Evolutionary conservation across 208 protist genomes (phyloP).

Genomic region (Herpetomonas muscarum): DNA sequence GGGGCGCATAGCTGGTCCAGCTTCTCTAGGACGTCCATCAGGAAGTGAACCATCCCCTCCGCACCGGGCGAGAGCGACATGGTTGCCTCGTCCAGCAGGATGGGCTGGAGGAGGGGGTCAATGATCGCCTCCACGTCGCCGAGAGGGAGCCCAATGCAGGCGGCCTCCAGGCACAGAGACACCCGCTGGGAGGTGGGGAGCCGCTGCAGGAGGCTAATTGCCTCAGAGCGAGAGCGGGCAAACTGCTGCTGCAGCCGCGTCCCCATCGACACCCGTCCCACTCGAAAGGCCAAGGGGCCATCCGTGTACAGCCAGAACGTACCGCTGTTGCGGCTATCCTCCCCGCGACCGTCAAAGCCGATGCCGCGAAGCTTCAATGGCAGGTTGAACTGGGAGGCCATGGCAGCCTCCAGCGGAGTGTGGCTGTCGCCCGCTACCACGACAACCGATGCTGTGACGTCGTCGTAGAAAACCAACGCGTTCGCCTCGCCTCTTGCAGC

Average conservation of each 20-base stretch:
- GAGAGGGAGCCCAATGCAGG: constrained; percentile 24
- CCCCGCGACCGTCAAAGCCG: constrained; percentile 10
- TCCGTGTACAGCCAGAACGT: constrained; percentile 52
- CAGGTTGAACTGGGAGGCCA: constrained; percentile 45
- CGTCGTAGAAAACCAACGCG: constrained; percentile 37
- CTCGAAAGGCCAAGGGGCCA: constrained; percentile 28
- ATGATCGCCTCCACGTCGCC: constrained; percentile 13
- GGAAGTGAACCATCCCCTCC: constrained; percentile 18
- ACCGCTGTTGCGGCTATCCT: constrained; percentile 4
- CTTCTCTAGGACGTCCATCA: constrained; percentile 22
- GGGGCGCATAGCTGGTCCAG: constrained; percentile 33
- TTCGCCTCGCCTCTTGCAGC: neutral
- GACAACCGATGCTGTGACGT: constrained; percentile 30
- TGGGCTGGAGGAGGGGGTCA: constrained; percentile 23
- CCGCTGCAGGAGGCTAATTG: constrained; percentile 13
- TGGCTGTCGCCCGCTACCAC: constrained; percentile 14
- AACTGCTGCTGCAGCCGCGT: constrained; percentile 34
- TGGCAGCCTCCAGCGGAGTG: constrained; percentile 6
- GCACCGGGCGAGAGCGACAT: constrained; percentile 32
- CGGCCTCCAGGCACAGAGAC: constrained; percentile 27
- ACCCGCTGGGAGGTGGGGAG: constrained; percentile 22
- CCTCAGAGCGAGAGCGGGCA: constrained; percentile 14
- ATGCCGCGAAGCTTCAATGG: constrained; percentile 30
- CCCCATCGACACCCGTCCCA: constrained; percentile 31
- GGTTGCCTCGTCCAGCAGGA: constrained; percentile 3